phyloP scores from a whole-genome alignment of 78 protist genomes.

The Dictyostelium discoideum region DNA sequence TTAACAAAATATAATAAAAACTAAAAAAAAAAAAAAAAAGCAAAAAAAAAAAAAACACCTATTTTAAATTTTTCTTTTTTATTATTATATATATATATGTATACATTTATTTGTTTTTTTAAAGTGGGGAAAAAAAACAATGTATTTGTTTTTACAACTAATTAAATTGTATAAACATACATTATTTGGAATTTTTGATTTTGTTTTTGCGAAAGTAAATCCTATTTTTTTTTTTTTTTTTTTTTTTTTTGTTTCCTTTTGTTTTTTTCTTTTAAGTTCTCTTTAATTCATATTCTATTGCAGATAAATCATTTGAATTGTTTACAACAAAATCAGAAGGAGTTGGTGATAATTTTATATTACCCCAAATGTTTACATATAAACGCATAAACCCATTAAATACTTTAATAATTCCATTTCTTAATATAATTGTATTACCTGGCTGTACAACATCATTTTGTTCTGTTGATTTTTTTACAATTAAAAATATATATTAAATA shows the following conservation, averaged over 20 bases:
- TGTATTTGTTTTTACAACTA: not conserved
- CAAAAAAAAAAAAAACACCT: not conserved
- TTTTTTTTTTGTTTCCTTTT: not conserved
- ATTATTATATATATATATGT: too few relatives aligned
- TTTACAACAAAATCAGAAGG: conserved; percentile 44
- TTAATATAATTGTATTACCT: conserved; percentile 73
- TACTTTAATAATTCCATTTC: conserved; percentile 78
- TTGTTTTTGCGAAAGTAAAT: not conserved
- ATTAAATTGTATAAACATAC: not conserved
- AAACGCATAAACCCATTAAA: conserved; percentile 84
- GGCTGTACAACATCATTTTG: conserved; percentile 86
- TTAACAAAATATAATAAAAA: not conserved
- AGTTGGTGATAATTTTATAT: conserved; percentile 68
- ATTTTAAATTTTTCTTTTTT: not conserved
- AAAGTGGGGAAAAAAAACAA: not conserved
- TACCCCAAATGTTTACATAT: conserved; percentile 80
- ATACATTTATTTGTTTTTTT: not conserved
- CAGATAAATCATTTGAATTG: conserved; percentile 64
- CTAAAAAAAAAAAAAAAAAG: not conserved
- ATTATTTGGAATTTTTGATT: not conserved
- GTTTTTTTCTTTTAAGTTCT: not conserved
- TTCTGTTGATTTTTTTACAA: not conserved
- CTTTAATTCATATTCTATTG: conserved; percentile 75
- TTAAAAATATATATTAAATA: not conserved
- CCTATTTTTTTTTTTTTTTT: too few relatives aligned